Evolutionary conservation across 2,329 filamentous ascomycete genomes (phyloP), one percentile per base, ranked within the genome.

Genomic region (Ophiognomonia clavigignenti-juglandacearum): DNA sequence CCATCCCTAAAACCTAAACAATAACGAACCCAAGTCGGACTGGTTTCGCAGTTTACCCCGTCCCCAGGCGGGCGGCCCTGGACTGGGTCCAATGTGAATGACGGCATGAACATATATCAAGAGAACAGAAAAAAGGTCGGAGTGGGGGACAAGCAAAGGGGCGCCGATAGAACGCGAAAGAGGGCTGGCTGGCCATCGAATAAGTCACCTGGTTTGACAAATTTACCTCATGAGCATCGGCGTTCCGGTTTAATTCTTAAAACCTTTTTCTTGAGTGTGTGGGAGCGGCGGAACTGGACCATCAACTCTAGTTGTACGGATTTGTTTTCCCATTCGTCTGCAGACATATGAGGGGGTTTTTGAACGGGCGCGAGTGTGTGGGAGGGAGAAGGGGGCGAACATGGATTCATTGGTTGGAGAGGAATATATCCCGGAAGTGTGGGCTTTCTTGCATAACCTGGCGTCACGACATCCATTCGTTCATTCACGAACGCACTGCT

Each of bases 201-300:
- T 34, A 48, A 39, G 35, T 44, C 22, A 27, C 29, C 43, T 29
- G 37, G 18, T 36, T 40, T 35, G 41, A 31, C 23, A 8, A 34
- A 35, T 6, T 26, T 32, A 40, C 20, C 34, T 22, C 36, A 29
- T 40, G 29, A 41, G 45, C 48, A 39, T 51, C 32, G 48, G 45
- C 45, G 48, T 51, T 51, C 29, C 35, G 48, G 48, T 14, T 48
- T 31, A 32, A 41, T n/a, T 41, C 40, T 35, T 35, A 47, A 38
- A 34, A 14, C n/a, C n/a, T n/a, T n/a, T 10, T 26, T 10, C 6
- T 26, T 10, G 24, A 26, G 24, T 36, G 32, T 3, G n/a, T 10
- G 34, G 34, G 16, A 37, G 18, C 11, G 32, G 32, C 22, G 20
- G 31, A 7, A n/a, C 31, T 43, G 31, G 24, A 27, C 31, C 10